Evolutionary conservation across 257 asterid genomes (phyloP), one percentile per base, ranked within the genome.

Genomic region (Anisodus acutangulus): DNA sequence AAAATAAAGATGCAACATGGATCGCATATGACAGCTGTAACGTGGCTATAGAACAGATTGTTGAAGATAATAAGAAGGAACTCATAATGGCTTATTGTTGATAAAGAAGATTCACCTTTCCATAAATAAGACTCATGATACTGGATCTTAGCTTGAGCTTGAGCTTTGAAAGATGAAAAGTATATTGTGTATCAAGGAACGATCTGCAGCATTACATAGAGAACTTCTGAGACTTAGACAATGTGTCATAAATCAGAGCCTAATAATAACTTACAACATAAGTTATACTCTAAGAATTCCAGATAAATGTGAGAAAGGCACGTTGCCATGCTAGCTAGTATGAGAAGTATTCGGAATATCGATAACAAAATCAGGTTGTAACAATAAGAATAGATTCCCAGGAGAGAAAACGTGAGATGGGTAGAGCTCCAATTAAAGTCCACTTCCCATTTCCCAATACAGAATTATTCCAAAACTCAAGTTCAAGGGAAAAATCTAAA

Each of bases 141-240:
- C 98, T 90, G 78, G 99, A 92, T 87, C 99, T 92, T 89, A 96
- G 88, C 92, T 89, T 94, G 89, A 96, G 91, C 93, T 94, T 88
- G 85, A 96, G 89, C 91, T 89, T 91, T 89, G 97, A 87, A 83
- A 96, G 97, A 84, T 89, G 97, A 86, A 91, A 93, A 64, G 95
- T 85, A 82, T 94, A 94, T 74, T 96, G 99, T 53, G 99, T 96
- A 82, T 96, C 98, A 26, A 96, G 98, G 90, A 94, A 92, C 70
- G 99, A 96, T 91, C 99, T 94, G 97, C 92, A 87, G 71, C 84
- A 88, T 58, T 71, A 85, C 76, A 76, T 8, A 74, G 58, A 74
- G 62, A 74, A 0, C 81, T 74, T 74, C 13, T 11, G 0, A 74
- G 39, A 49, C 81, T 49, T 22, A 15, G 19, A 67, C 49, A 51